Conservation (phyloP, 306 rosid genomes). For the Corylus heterophylla region DNA sequence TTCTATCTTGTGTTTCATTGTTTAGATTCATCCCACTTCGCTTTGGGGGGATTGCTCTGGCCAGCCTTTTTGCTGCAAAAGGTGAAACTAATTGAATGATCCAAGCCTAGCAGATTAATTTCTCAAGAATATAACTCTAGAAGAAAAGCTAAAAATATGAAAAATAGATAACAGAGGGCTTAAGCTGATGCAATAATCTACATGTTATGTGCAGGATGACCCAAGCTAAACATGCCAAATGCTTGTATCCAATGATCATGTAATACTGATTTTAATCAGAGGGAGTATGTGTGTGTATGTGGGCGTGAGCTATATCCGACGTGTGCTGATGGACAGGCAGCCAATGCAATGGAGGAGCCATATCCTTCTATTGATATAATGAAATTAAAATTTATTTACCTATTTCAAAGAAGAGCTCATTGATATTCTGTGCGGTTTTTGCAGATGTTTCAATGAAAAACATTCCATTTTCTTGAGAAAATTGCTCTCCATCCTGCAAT, state of each 20-base stretch:
- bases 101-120: background rate
- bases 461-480: conserved; percentile 80
- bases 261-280: background rate
- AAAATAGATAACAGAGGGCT: background rate
- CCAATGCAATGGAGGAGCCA: background rate
- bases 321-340: background rate
- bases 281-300: background rate
- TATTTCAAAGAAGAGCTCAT: conserved; percentile 81
- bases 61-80: conserved; percentile 65
- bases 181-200: background rate
- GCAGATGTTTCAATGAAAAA: conserved; percentile 89
- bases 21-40: conserved; percentile 50
- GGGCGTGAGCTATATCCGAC: background rate
- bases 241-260: background rate
- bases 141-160: background rate
- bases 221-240: background rate
- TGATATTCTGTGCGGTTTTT: conserved; percentile 67
- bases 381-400: conserved; percentile 41
- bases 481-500: conserved; percentile 71
- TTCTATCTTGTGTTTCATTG: conserved; percentile 37
- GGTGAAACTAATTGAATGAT: conserved; percentile 15
- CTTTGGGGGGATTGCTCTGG: conserved; percentile 50
- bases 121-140: background rate
- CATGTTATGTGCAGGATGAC: background rate
- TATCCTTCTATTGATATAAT: background rate